Conservation (phyloP, 2,329 filamentous ascomycete species). For the Pseudogymnoascus sp. region DNA sequence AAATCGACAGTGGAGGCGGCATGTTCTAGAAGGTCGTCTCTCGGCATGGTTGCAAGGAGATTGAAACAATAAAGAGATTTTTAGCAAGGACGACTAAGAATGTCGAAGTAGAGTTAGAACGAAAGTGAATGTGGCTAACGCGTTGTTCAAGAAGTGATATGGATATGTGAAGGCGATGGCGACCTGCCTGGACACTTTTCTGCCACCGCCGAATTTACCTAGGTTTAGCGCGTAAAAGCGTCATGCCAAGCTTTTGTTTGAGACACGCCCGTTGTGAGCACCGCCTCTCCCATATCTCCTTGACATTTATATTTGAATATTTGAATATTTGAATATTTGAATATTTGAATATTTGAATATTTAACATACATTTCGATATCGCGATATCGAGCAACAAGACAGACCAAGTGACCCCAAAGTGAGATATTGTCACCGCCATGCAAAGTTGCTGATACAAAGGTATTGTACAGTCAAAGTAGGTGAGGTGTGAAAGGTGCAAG, state of each 20-base stretch:
- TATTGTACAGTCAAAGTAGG: no score
- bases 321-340: no score
- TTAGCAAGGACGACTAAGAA: background rate
- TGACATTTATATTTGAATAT: no score
- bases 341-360: no score
- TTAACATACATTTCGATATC: no score
- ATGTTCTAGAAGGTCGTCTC: constrained; percentile 26
- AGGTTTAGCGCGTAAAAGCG: background rate
- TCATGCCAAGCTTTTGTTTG: background rate
- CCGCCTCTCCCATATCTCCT: no score
- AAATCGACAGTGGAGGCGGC: constrained; percentile 27
- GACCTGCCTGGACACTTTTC: constrained; percentile 6
- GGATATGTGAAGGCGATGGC: background rate
- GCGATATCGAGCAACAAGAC: no score
- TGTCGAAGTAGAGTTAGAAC: background rate
- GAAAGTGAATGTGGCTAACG: background rate
- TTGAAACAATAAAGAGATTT: background rate
- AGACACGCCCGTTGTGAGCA: background rate
- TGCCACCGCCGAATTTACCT: background rate
- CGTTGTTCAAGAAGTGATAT: background rate
- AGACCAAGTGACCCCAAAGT: no score
- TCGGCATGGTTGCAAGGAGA: constrained; percentile 21
- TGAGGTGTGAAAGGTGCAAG: no score
- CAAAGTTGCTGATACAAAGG: no score
- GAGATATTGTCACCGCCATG: no score